Evolutionary conservation across 768 basidiomycete species (phyloP).

Genomic region (Crassisporium funariophilum): DNA sequence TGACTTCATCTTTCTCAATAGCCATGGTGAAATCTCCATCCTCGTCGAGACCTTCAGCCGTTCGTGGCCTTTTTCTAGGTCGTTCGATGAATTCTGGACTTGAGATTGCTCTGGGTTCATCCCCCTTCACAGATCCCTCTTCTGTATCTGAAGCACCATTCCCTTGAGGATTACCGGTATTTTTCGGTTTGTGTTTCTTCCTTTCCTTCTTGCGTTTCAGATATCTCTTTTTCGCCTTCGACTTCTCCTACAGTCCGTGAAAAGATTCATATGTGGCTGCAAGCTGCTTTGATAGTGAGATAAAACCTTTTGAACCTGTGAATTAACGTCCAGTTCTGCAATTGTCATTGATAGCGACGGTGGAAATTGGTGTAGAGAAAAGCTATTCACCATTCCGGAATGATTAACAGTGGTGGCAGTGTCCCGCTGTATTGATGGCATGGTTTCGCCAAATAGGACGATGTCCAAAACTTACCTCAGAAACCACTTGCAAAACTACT

Average conservation of each 20-base stretch:
- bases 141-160: slow-evolving; percentile 5
- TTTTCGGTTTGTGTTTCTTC: slow-evolving; percentile 25
- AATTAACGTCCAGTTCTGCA: no score
- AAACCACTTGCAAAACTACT: no score
- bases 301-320: neutral
- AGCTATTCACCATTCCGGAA: no score
- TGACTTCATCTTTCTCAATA: neutral
- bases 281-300: neutral
- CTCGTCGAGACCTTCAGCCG: slow-evolving; percentile 6
- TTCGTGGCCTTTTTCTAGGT: slow-evolving; percentile 5
- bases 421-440: no score
- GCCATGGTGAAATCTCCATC: slow-evolving; percentile 1
- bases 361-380: no score
- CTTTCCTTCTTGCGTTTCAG: slow-evolving; percentile 33
- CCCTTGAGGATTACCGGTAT: slow-evolving; percentile 4
- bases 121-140: slow-evolving; percentile 4
- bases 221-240: slow-evolving; percentile 33
- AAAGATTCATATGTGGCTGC: slow-evolving; percentile 13
- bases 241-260: slow-evolving; percentile 26
- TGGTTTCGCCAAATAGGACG: no score
- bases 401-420: no score
- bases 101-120: neutral
- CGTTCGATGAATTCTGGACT: slow-evolving; percentile 10
- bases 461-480: no score
- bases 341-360: no score